Percentiles rank a stretch among this genome's conserved stretches.
phyloP scores from a whole-genome alignment of 176 grass and related monocot genomes.

The Rhipidocladum racemiflorum region DNA sequence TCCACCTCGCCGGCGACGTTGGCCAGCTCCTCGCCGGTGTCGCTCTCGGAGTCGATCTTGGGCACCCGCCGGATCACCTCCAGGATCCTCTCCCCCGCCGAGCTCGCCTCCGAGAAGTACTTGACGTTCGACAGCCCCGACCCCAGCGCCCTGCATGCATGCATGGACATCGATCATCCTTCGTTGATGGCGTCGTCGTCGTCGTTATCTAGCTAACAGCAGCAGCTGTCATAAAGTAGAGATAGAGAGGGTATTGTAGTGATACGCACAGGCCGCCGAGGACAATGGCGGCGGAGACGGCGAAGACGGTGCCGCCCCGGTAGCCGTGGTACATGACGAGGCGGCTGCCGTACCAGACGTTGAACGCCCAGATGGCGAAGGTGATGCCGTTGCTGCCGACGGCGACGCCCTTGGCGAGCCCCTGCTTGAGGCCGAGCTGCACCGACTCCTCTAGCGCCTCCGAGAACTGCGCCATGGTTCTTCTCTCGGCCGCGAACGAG shows the following conservation, averaged over 20 bases:
- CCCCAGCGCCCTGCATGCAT: slow-evolving; percentile 57
- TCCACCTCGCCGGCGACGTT: slow-evolving; percentile 79
- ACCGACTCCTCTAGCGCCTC: slow-evolving; percentile 67
- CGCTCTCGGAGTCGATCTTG: slow-evolving; percentile 82
- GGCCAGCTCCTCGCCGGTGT: slow-evolving; percentile 54
- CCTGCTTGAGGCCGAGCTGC: slow-evolving; percentile 73
- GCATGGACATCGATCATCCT: not conserved
- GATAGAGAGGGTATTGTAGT: not conserved
- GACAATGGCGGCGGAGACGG: slow-evolving; percentile 60
- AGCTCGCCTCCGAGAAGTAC: slow-evolving; percentile 90
- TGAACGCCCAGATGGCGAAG: slow-evolving; percentile 85
- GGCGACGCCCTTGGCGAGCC: slow-evolving; percentile 82
- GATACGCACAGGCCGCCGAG: slow-evolving; percentile 67
- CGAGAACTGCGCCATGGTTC: slow-evolving; percentile 65
- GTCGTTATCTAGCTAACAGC: not conserved
- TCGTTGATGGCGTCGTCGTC: slow-evolving; percentile 9
- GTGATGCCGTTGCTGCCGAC: slow-evolving; percentile 88
- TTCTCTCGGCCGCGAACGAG: slow-evolving; percentile 70
- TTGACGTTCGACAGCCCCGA: slow-evolving; percentile 88
- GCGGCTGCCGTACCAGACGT: slow-evolving; percentile 83
- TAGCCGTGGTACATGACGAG: slow-evolving; percentile 93
- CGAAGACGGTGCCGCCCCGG: slow-evolving; percentile 82
- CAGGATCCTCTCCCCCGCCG: slow-evolving; percentile 58
- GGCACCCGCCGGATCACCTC: slow-evolving; percentile 72
- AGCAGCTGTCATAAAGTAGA: not conserved